These are phyloP conservation scores for Cyathus olla DNA, from an alignment of 1,284 basidiomycete species.

Conservation along the genomic window DNA sequence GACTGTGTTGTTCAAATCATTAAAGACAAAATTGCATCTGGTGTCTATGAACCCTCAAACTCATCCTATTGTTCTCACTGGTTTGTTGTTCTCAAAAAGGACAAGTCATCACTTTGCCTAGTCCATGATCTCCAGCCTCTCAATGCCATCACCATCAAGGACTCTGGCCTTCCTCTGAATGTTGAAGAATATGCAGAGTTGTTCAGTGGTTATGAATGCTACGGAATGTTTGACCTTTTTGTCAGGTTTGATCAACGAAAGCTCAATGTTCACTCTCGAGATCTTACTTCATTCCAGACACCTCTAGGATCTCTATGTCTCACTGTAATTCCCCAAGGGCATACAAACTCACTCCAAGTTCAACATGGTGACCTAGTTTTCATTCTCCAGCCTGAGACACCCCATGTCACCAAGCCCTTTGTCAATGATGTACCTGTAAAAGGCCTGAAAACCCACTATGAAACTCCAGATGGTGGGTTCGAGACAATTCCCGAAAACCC, in stretches of 20 bases:
- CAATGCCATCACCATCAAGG: conserved; percentile 16
- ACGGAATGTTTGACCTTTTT: conserved; percentile 22
- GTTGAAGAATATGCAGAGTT: conserved; percentile 10
- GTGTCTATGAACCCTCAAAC: conserved; percentile 3
- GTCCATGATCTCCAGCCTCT: conserved; percentile 22
- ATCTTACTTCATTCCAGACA: conserved; percentile 27
- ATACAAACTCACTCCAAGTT: conserved; percentile 44
- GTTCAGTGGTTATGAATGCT: conserved; percentile 16
- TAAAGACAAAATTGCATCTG: background rate
- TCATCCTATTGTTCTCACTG: background rate
- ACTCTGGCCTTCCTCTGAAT: conserved; percentile 10
- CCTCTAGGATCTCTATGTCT: conserved; percentile 9
- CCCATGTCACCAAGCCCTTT: conserved; percentile 33
- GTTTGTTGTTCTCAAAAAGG: conserved; percentile 18
- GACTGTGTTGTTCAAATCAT: conserved; percentile 2
- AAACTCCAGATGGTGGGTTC: conserved; percentile 17
- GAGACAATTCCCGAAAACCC: conserved; percentile 39
- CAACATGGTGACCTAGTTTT: conserved; percentile 41
- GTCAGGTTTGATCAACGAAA: conserved; percentile 21
- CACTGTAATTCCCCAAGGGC: conserved; percentile 39
- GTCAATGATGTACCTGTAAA: conserved; percentile 44
- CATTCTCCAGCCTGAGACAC: conserved; percentile 44
- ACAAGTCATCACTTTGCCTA: conserved; percentile 17
- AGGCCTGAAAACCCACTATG: conserved; percentile 37
- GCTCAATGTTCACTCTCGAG: conserved; percentile 13